Conservation (phyloP, 2,329 filamentous ascomycete genomes). For the Sphaceloma murrayae region DNA sequence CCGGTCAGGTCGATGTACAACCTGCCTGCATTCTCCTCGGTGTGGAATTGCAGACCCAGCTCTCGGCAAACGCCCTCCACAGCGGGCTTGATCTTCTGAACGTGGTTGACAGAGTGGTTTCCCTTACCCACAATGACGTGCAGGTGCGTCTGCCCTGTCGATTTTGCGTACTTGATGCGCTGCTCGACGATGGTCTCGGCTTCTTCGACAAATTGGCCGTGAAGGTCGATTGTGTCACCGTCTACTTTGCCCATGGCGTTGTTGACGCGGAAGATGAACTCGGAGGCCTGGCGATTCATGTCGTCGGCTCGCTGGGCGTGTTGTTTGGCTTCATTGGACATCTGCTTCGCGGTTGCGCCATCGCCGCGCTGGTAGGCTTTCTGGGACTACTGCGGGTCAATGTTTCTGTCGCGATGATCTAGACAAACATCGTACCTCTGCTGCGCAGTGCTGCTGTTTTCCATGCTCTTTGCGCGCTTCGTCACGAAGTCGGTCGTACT, state of each 20-base stretch:
- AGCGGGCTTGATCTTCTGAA: slow-evolving; percentile 92
- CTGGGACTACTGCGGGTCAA: slow-evolving; percentile 46
- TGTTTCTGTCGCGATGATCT: not conserved
- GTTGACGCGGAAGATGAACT: slow-evolving; percentile 93
- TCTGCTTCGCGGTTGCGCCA: slow-evolving; percentile 68
- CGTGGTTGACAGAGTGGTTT: slow-evolving; percentile 69
- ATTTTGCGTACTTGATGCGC: slow-evolving; percentile 68
- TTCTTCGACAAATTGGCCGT: slow-evolving; percentile 91
- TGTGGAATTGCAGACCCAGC: slow-evolving; percentile 69
- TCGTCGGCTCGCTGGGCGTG: slow-evolving; percentile 78
- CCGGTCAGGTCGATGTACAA: slow-evolving; percentile 83
- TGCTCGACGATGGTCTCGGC: slow-evolving; percentile 83
- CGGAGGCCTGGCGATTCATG: slow-evolving; percentile 83
- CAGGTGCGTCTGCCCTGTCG: slow-evolving; percentile 66
- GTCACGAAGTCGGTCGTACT: slow-evolving; percentile 85
- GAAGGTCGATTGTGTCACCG: slow-evolving; percentile 80
- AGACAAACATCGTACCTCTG: slow-evolving; percentile 41
- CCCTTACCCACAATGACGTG: slow-evolving; percentile 96
- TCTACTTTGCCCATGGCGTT: slow-evolving; percentile 68
- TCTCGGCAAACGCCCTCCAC: slow-evolving; percentile 81
- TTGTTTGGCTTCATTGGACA: slow-evolving; percentile 74
- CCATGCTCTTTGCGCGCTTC: slow-evolving; percentile 70
- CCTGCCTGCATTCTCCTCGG: slow-evolving; percentile 80
- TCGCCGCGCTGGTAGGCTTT: slow-evolving; percentile 78
- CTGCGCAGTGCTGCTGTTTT: slow-evolving; percentile 60